phyloP scores from a whole-genome alignment of 345 rosid genomes.

The Gossypium bickii region DNA sequence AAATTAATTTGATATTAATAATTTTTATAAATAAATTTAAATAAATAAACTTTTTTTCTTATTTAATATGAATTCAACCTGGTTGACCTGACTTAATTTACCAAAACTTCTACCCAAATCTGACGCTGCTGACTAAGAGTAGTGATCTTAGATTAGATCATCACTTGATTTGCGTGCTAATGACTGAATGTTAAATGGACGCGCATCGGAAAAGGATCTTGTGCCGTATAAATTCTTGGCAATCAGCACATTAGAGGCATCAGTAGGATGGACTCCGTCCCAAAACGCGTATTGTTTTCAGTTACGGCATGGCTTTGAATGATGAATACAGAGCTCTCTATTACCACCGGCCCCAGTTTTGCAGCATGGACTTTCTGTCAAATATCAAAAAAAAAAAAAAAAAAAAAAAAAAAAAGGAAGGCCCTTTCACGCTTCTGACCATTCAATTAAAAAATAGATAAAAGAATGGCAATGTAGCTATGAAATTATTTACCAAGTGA shows the following conservation, averaged over 20 bases:
- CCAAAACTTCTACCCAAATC: neutral
- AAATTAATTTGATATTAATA: no score
- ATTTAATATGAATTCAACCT: no score
- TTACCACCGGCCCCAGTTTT: constrained; percentile 15
- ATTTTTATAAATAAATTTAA: no score
- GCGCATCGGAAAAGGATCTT: constrained; percentile 11
- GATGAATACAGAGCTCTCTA: constrained; percentile 29
- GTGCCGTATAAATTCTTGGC: constrained; percentile 28
- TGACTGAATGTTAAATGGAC: constrained; percentile 26
- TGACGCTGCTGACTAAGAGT: neutral
- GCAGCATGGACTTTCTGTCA: constrained; percentile 25
- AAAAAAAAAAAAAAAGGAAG: no score
- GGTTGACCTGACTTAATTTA: no score
- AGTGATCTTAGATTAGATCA: neutral
- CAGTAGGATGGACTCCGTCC: constrained; percentile 52
- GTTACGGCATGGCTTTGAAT: constrained; percentile 29
- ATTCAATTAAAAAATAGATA: no score
- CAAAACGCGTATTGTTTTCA: constrained; percentile 33
- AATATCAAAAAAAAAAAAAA: no score
- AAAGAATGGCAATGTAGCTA: no score
- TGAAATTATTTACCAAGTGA: neutral
- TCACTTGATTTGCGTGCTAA: neutral
- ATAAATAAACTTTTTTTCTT: no score
- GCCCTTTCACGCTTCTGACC: no score
- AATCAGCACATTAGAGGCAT: constrained; percentile 19